Percentiles rank a stretch among this genome's conserved stretches.
These are phyloP conservation scores for Trapa incisa DNA, from an alignment of 345 rosid species.

Conservation along the genomic window DNA sequence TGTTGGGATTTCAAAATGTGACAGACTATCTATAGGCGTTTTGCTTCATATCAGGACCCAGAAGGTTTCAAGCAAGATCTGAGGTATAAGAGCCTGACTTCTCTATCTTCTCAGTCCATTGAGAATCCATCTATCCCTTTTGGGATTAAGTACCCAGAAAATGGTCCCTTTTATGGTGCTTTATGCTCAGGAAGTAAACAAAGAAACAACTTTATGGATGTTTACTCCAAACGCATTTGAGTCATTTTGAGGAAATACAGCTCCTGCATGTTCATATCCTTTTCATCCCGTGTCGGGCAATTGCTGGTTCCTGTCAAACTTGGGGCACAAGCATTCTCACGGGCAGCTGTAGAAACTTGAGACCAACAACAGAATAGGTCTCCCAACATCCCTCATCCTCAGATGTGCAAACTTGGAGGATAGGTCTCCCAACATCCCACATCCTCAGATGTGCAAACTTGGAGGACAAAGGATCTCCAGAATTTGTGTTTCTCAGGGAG, in stretches of 20 bases:
- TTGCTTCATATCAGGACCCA: slow-evolving; percentile 45
- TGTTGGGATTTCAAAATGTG: not conserved
- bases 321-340: slow-evolving; percentile 68
- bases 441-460: slow-evolving; percentile 61
- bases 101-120: not conserved
- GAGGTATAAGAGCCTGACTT: slow-evolving; percentile 32
- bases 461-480: slow-evolving; percentile 25
- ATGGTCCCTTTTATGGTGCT: not conserved
- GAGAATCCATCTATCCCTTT: not conserved
- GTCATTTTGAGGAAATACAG: not conserved
- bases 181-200: not conserved
- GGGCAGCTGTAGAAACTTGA: slow-evolving; percentile 80
- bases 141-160: not conserved
- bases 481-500: not conserved
- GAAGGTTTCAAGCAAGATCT: slow-evolving; percentile 66
- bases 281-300: slow-evolving; percentile 22
- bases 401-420: slow-evolving; percentile 41
- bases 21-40: slow-evolving; percentile 61
- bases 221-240: not conserved
- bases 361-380: slow-evolving; percentile 62
- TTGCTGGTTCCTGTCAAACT: slow-evolving; percentile 51
- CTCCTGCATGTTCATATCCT: not conserved
- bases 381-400: slow-evolving; percentile 85
- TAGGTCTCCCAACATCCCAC: slow-evolving; percentile 73
- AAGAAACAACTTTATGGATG: not conserved